A percentile compares a stretch with the other conserved stretches of the same genome.
Conservation (phyloP, 352 stramenopile species). For the Phytopythium helicoides region DNA sequence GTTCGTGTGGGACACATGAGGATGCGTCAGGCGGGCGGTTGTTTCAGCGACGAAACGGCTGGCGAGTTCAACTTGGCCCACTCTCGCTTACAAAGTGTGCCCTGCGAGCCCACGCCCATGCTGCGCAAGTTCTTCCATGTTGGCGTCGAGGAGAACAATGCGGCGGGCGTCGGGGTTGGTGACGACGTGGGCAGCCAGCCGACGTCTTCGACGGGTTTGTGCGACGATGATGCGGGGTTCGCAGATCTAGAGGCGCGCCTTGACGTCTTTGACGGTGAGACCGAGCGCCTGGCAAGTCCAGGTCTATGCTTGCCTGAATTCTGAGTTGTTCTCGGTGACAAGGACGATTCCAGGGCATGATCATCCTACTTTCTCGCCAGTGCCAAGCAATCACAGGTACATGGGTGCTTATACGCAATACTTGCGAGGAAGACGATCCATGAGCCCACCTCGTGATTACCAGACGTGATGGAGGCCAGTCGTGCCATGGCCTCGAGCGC, state of each 20-base stretch:
- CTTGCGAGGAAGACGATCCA: too few species aligned
- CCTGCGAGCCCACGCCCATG: slow-evolving; percentile 26
- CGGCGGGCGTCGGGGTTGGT: slow-evolving; percentile 7
- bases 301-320: neutral
- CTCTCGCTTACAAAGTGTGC: too few species aligned
- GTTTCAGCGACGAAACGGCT: too few species aligned
- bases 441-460: too few species aligned
- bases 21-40: too few species aligned
- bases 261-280: slow-evolving; percentile 39
- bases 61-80: too few species aligned
- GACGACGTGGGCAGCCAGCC: neutral
- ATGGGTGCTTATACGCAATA: neutral
- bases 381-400: slow-evolving; percentile 58
- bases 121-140: slow-evolving; percentile 56
- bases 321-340: neutral
- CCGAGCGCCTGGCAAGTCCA: neutral
- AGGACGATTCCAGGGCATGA: slow-evolving; percentile 30
- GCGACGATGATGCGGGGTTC: slow-evolving; percentile 17
- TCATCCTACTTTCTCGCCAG: slow-evolving; percentile 49
- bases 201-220: neutral
- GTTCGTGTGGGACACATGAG: neutral
- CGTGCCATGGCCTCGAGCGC: slow-evolving; percentile 7
- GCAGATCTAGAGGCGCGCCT: slow-evolving; percentile 23
- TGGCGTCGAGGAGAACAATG: slow-evolving; percentile 13
- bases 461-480: slow-evolving; percentile 31